Evolutionary conservation across 176 grass and related monocot species (phyloP).

Genomic region (Juncus effusus): DNA sequence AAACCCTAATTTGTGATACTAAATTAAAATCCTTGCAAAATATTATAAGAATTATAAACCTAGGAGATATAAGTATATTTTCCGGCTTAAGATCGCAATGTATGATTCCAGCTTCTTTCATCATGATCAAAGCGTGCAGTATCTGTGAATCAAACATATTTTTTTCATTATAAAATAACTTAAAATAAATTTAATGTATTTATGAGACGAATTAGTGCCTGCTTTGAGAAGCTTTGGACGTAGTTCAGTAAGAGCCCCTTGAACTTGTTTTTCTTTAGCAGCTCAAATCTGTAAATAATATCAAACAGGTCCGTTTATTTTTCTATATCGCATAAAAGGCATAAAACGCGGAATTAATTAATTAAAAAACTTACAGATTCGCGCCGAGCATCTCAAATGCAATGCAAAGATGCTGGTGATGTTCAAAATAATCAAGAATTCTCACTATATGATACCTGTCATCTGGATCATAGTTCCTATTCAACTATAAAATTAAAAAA

Average conservation of each 20-base stretch:
- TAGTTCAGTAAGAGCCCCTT: slow-evolving; percentile 83
- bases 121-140: slow-evolving; percentile 83
- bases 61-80: slow-evolving; percentile 91
- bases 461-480: slow-evolving; percentile 87
- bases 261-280: slow-evolving; percentile 81
- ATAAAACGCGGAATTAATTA: too few species aligned
- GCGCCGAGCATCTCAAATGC: slow-evolving; percentile 96
- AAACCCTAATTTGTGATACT: slow-evolving; percentile 21
- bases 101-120: slow-evolving; percentile 97
- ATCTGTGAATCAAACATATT: slow-evolving; percentile 51
- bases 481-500: slow-evolving; percentile 61
- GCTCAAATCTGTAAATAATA: slow-evolving; percentile 59
- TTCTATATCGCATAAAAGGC: neutral
- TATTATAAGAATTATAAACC: slow-evolving; percentile 29
- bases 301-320: slow-evolving; percentile 6
- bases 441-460: slow-evolving; percentile 93
- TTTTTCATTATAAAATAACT: slow-evolving; percentile 21
- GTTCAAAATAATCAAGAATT: slow-evolving; percentile 91
- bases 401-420: slow-evolving; percentile 89
- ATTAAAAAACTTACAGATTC: slow-evolving; percentile 64
- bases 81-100: slow-evolving; percentile 99
- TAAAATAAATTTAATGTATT: slow-evolving; percentile 4
- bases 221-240: slow-evolving; percentile 91
- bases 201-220: slow-evolving; percentile 42
- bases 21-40: slow-evolving; percentile 16